A percentile compares a stretch with the other conserved stretches of the same genome.
phyloP scores from a whole-genome alignment of 495 filamentous ascomycete species.

The Xylaria sp. region DNA sequence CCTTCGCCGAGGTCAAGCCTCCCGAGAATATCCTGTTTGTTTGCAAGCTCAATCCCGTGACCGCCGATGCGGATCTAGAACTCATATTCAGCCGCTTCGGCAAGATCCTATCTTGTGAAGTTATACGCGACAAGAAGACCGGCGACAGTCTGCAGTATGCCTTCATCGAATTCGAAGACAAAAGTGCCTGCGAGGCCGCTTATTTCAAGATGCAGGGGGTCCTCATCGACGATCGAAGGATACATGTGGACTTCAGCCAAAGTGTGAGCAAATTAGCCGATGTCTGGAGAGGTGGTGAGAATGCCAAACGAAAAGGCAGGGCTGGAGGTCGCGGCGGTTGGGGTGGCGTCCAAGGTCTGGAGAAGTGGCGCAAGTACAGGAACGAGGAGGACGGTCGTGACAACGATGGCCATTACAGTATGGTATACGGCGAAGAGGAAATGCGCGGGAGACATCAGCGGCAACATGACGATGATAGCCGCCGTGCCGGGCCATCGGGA shows the following conservation, averaged over 20 bases:
- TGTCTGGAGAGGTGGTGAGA: constrained; percentile 87
- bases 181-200: constrained; percentile 90
- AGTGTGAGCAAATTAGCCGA: constrained; percentile 92
- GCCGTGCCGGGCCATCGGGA: constrained; percentile 2
- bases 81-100: constrained; percentile 97
- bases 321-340: constrained; percentile 93
- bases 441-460: constrained; percentile 55
- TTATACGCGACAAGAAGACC: constrained; percentile 92
- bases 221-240: constrained; percentile 95
- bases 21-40: constrained; percentile 98
- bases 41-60: constrained; percentile 98
- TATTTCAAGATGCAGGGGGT: constrained; percentile 99
- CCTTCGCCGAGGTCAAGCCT: constrained; percentile 96
- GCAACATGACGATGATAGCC: constrained; percentile 29
- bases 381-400: constrained; percentile 65
- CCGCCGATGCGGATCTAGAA: constrained; percentile 90
- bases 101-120: constrained; percentile 92
- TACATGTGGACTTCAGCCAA: constrained; percentile 98
- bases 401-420: constrained; percentile 66
- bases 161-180: constrained; percentile 95
- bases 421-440: constrained; percentile 84
- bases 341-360: constrained; percentile 83
- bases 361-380: constrained; percentile 90
- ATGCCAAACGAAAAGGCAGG: constrained; percentile 80
- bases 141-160: constrained; percentile 97